phyloP scores from a whole-genome alignment of 345 rosid species.

The Brassica nigra region DNA sequence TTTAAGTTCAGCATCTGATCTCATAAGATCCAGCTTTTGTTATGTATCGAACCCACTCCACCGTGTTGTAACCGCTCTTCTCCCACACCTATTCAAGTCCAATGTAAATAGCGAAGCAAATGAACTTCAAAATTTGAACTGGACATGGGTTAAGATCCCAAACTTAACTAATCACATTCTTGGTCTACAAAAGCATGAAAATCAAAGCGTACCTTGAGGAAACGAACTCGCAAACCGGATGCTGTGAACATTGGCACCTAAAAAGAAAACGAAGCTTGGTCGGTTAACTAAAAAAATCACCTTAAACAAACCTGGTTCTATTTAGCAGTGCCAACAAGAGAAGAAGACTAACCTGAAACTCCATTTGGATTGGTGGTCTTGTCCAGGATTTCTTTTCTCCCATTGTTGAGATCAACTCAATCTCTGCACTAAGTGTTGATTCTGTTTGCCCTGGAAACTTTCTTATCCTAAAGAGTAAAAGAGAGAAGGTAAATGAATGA shows the following conservation, averaged over 20 bases:
- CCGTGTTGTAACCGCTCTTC: constrained; percentile 98
- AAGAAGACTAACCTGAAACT: constrained; percentile 71
- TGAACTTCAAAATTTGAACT: not conserved
- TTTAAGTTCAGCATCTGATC: constrained; percentile 71
- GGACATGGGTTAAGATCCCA: not conserved
- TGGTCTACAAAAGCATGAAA: not conserved
- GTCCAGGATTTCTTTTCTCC: constrained; percentile 95
- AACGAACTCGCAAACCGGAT: constrained; percentile 95
- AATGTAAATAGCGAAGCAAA: not conserved
- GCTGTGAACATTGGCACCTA: constrained; percentile 99
- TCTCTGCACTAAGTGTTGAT: constrained; percentile 94
- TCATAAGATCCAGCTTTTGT: constrained; percentile 98
- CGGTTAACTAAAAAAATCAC: not conserved
- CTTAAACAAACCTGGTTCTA: not conserved
- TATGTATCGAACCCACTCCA: constrained; percentile 97
- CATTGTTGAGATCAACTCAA: constrained; percentile 94
- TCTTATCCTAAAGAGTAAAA: constrained; percentile 63
- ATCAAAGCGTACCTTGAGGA: constrained; percentile 67
- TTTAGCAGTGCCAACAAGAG: constrained; percentile 4
- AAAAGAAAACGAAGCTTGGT: constrained; percentile 7
- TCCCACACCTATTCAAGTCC: constrained; percentile 80
- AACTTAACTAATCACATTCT: not conserved
- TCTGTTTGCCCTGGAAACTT: constrained; percentile 99
- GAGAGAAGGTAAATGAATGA: not conserved
- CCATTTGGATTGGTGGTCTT: constrained; percentile 98